These are phyloP conservation scores for Avena atlantica DNA, from an alignment of 176 grass and related monocot genomes.

Conservation along the genomic window DNA sequence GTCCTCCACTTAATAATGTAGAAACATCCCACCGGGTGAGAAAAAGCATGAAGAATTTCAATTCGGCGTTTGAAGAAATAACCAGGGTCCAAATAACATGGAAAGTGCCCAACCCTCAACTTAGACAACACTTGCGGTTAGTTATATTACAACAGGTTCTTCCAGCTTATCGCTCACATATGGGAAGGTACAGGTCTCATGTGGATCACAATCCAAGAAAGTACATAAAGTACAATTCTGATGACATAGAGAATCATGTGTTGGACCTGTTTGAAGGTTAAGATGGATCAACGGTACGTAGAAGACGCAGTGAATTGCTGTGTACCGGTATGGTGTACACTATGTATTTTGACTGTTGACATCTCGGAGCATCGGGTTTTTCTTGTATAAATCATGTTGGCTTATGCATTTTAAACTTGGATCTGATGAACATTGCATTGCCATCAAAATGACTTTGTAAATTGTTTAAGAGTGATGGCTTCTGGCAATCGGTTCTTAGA, in stretches of 20 bases:
- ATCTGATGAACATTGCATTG: too few relatives aligned
- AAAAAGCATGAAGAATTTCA: neutral
- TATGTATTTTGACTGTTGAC: neutral
- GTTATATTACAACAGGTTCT: neutral
- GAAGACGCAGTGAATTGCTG: neutral
- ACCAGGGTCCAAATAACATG: conserved; percentile 42
- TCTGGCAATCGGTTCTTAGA: too few relatives aligned
- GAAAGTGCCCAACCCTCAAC: conserved; percentile 50
- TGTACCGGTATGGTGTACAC: neutral
- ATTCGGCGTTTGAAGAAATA: conserved; percentile 7
- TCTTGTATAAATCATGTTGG: too few relatives aligned
- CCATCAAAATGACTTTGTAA: too few relatives aligned
- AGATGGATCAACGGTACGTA: neutral
- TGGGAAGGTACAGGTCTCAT: rapidly evolving
- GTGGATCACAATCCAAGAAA: neutral
- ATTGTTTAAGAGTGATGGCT: too few relatives aligned
- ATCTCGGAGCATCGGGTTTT: too few relatives aligned
- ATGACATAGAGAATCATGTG: conserved; percentile 33
- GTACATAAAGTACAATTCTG: conserved; percentile 9
- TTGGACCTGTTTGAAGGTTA: conserved; percentile 31
- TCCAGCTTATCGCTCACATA: neutral
- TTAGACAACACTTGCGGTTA: conserved; percentile 38
- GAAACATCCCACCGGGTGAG: neutral
- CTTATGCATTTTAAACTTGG: too few relatives aligned
- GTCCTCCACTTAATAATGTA: too few relatives aligned